Percentiles rank a stretch among this genome's conserved stretches.
Conservation (phyloP, 2,329 filamentous ascomycete genomes). For the Claviceps africana region DNA sequence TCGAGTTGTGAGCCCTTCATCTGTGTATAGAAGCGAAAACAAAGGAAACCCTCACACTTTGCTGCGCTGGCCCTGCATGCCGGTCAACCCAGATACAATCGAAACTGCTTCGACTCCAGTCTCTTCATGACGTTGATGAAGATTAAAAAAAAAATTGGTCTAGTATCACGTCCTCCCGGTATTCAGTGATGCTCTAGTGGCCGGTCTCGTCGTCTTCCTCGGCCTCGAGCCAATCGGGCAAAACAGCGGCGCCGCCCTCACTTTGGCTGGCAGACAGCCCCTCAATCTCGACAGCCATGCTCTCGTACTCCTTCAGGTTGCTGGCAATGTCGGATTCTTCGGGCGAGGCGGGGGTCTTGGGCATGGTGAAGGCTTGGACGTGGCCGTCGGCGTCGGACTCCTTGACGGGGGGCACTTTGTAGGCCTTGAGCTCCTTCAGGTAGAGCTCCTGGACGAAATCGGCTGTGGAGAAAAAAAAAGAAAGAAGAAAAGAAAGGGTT, state of each 20-base stretch:
- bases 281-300: conserved; percentile 86
- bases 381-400: conserved; percentile 76
- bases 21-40: not conserved
- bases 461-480: conserved; percentile 38
- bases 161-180: not conserved
- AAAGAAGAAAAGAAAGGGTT: not conserved
- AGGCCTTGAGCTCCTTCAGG: conserved; percentile 86
- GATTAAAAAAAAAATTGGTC: not conserved
- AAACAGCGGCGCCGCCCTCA: conserved; percentile 40
- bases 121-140: not conserved
- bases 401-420: conserved; percentile 79
- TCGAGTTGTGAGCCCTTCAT: not conserved
- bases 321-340: conserved; percentile 88
- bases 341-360: conserved; percentile 72
- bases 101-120: not conserved
- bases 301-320: conserved; percentile 89
- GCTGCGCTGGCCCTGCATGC: not conserved
- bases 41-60: not conserved
- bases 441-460: conserved; percentile 97
- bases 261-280: conserved; percentile 55
- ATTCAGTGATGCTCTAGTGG: conserved; percentile 27
- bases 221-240: conserved; percentile 71
- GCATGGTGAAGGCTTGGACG: conserved; percentile 73
- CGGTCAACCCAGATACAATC: not conserved
- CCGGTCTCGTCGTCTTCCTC: conserved; percentile 43